A percentile compares a stretch with the other conserved stretches of the same genome.
Evolutionary conservation across 176 grass and related monocot genomes (phyloP).

Genomic region (Sorghum bicolor): DNA sequence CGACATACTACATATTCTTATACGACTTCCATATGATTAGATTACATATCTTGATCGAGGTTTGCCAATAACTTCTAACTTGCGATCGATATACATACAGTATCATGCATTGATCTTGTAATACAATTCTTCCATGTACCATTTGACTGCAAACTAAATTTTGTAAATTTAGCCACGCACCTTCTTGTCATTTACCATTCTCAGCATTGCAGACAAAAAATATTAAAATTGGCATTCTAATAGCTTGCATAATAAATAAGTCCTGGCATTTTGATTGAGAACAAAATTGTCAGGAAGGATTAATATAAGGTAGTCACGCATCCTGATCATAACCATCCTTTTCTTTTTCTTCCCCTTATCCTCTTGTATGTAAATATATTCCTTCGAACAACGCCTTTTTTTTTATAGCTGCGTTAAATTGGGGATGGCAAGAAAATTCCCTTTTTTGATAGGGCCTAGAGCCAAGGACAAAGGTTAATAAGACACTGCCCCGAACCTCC

Average conservation of each 20-base stretch:
- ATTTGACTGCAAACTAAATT: not conserved
- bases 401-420: too few species aligned
- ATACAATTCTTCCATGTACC: not conserved
- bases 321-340: too few species aligned
- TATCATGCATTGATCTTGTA: not conserved
- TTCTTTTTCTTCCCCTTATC: too few species aligned
- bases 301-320: not conserved
- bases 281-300: not conserved
- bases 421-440: too few species aligned
- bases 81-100: not conserved
- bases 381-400: too few species aligned
- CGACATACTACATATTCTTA: not conserved
- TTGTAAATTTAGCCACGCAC: not conserved
- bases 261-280: not conserved
- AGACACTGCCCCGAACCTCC: too few species aligned
- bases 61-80: not conserved
- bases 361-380: too few species aligned
- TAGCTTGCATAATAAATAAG: not conserved
- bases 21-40: not conserved
- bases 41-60: not conserved
- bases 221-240: not conserved
- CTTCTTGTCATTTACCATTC: not conserved
- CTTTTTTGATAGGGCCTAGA: too few species aligned
- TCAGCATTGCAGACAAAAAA: not conserved
- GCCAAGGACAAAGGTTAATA: too few species aligned